Percentiles rank a stretch among this genome's conserved stretches.
Evolutionary conservation across 306 rosid species (phyloP).

Genomic region (Cotoneaster glaucophyllus): DNA sequence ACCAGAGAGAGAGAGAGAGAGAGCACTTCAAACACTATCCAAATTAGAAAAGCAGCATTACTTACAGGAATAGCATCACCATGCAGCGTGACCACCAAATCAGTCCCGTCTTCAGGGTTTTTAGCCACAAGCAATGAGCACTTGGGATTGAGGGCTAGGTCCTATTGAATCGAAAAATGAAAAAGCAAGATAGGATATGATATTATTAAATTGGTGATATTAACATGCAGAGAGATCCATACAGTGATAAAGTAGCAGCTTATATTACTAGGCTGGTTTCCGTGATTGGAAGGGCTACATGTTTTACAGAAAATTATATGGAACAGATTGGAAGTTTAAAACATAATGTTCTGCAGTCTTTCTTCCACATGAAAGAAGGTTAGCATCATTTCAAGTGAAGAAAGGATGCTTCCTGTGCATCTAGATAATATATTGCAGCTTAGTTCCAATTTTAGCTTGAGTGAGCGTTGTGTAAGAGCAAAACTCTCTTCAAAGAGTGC

Average conservation of each 20-base stretch:
- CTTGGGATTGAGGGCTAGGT: constrained; percentile 62
- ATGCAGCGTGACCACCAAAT: constrained; percentile 72
- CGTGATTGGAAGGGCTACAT: neutral
- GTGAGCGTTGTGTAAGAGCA: neutral
- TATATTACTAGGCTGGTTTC: neutral
- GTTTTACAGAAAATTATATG: neutral
- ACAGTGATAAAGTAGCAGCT: neutral
- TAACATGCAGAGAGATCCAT: neutral
- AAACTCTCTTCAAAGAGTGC: neutral
- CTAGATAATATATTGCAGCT: neutral
- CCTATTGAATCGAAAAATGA: constrained; percentile 32
- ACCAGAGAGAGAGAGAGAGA: neutral
- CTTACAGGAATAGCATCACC: constrained; percentile 87
- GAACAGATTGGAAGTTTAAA: neutral
- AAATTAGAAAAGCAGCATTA: constrained; percentile 10
- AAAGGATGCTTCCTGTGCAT: neutral
- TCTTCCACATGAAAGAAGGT: neutral
- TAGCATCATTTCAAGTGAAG: neutral
- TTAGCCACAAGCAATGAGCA: constrained; percentile 86
- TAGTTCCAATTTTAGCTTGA: neutral
- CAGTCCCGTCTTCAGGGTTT: constrained; percentile 88
- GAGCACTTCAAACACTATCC: constrained; percentile 7
- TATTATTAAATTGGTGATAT: neutral
- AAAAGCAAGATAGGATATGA: neutral
- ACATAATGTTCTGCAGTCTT: neutral